Percentiles rank a stretch among this genome's conserved stretches.
phyloP scores from a whole-genome alignment of 169 alveolate genomes.

The Plasmodium knowlesi region DNA sequence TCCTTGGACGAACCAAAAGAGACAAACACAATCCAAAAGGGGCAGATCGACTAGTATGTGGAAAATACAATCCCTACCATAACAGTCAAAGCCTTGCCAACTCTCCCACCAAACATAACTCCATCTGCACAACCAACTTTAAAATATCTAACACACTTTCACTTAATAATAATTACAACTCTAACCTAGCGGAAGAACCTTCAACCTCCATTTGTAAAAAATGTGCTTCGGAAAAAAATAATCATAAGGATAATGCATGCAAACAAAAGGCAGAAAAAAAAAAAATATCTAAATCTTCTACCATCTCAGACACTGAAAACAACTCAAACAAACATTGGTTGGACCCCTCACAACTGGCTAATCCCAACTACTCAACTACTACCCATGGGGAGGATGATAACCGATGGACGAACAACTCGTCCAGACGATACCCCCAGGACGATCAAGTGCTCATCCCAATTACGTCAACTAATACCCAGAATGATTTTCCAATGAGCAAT shows the following conservation, averaged over 20 bases:
- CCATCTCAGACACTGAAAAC: not conserved
- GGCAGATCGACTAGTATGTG: not conserved
- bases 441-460: constrained; percentile 5
- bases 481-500: not conserved
- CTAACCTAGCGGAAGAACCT: not conserved
- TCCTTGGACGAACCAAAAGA: not conserved
- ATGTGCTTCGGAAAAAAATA: not conserved
- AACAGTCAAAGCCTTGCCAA: constrained; percentile 7
- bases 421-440: not conserved
- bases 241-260: not conserved
- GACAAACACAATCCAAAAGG: not conserved
- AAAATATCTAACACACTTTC: constrained; percentile 19
- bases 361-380: not conserved
- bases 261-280: not conserved
- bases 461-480: not conserved
- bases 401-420: not conserved
- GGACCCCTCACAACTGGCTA: not conserved
- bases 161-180: not conserved
- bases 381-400: not conserved
- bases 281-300: not conserved
- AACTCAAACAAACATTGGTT: not conserved
- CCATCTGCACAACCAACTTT: not conserved
- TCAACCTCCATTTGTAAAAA: not conserved
- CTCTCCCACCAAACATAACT: not conserved
- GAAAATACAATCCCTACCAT: not conserved